A percentile compares a stretch with the other conserved stretches of the same genome.
phyloP scores from a whole-genome alignment of 2,329 filamentous ascomycete species.

The Gyromitra esculenta region DNA sequence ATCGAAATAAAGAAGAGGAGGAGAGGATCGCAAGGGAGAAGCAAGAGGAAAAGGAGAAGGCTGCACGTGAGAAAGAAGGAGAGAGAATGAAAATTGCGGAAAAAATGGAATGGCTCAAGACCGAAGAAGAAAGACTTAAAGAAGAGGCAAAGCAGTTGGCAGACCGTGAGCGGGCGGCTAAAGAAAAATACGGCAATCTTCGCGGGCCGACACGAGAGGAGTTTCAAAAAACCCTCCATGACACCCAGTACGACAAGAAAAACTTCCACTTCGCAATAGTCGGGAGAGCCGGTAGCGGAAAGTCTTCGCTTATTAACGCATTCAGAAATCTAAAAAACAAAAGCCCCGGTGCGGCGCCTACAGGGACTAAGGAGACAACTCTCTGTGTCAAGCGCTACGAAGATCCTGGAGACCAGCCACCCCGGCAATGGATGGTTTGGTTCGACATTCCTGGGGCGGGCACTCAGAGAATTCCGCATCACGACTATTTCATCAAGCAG shows the following conservation, averaged over 20 bases:
- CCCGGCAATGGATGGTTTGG: constrained; percentile 40
- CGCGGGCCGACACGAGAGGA: constrained; percentile 18
- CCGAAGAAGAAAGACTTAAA: not conserved
- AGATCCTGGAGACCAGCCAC: constrained; percentile 28
- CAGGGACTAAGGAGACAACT: constrained; percentile 44
- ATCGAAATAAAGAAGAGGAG: not conserved
- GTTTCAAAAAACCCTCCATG: not conserved
- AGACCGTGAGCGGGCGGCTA: not conserved
- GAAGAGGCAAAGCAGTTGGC: not conserved
- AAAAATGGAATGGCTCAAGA: not conserved
- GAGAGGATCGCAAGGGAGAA: not conserved
- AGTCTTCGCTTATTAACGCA: constrained; percentile 51
- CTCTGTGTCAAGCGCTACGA: constrained; percentile 23
- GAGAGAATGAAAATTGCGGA: not conserved
- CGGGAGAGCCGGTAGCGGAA: constrained; percentile 44
- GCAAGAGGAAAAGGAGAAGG: not conserved
- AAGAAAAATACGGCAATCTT: not conserved
- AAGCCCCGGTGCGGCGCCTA: not conserved
- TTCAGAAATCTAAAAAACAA: constrained; percentile 33
- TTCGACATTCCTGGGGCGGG: constrained; percentile 51
- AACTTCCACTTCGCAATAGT: constrained; percentile 45
- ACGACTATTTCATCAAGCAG: constrained; percentile 49
- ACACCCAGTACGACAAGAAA: not conserved
- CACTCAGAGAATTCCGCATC: constrained; percentile 19
- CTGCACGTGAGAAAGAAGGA: not conserved